These are phyloP conservation scores for Orbilia ellipsospora DNA, from an alignment of 2,329 filamentous ascomycete genomes.

Conservation along the genomic window DNA sequence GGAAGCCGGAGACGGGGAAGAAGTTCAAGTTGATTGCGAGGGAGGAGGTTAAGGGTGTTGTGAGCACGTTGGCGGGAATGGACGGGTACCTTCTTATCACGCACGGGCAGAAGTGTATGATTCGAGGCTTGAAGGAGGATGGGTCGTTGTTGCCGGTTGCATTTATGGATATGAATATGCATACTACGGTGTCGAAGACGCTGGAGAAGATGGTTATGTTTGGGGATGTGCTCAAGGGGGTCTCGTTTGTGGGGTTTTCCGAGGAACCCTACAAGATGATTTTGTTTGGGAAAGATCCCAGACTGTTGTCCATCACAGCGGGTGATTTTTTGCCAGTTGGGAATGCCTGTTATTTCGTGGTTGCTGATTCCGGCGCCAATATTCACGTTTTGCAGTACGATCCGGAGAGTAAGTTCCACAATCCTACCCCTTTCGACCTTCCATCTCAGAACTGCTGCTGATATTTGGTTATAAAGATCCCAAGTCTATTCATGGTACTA, in stretches of 20 bases:
- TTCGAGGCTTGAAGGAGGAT: constrained; percentile 94
- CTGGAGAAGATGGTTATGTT: constrained; percentile 86
- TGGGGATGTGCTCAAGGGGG: constrained; percentile 88
- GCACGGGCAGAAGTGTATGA: constrained; percentile 97
- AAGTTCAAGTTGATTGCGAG: constrained; percentile 86
- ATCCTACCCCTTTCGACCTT: background rate
- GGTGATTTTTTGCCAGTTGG: constrained; percentile 91
- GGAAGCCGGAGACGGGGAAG: constrained; percentile 83
- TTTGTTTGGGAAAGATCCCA: constrained; percentile 86
- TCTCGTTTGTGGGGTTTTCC: constrained; percentile 96
- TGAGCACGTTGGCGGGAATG: constrained; percentile 86
- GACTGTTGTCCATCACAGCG: constrained; percentile 79
- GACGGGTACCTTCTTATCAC: constrained; percentile 89
- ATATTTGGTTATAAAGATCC: constrained; percentile 71
- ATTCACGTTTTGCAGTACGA: constrained; percentile 93
- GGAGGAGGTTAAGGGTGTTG: constrained; percentile 91
- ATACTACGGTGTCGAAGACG: constrained; percentile 86
- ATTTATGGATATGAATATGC: constrained; percentile 97
- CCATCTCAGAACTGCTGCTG: background rate
- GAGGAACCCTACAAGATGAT: constrained; percentile 97
- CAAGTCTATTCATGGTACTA: constrained; percentile 88
- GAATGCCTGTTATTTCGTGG: constrained; percentile 82
- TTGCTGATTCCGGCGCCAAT: constrained; percentile 84
- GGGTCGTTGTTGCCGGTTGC: constrained; percentile 91
- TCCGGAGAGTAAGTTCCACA: constrained; percentile 78